Percentiles rank a stretch among this genome's conserved stretches.
phyloP scores from a whole-genome alignment of 345 rosid genomes.

The Citrus cavaleriei region DNA sequence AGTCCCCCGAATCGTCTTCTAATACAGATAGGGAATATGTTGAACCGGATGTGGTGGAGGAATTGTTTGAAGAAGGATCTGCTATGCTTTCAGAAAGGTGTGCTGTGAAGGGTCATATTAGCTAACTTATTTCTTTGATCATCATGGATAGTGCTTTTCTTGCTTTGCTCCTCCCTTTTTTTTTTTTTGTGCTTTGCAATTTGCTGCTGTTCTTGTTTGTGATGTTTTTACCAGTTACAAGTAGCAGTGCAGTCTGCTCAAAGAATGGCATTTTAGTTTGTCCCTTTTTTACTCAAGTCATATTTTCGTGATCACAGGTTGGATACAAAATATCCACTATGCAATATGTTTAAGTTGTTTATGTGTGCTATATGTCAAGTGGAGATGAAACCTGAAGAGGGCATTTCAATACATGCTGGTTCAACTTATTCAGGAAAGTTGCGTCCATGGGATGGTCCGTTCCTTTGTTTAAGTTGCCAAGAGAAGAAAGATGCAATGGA shows the following conservation, averaged over 20 bases:
- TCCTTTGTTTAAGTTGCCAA: constrained; percentile 95
- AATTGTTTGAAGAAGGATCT: constrained; percentile 91
- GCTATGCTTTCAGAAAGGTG: constrained; percentile 99
- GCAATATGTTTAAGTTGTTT: constrained; percentile 97
- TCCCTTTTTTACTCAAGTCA: constrained; percentile 8
- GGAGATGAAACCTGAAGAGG: constrained; percentile 97
- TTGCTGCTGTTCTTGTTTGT: background rate
- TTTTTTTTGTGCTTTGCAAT: background rate
- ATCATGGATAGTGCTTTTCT: background rate
- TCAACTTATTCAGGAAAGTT: constrained; percentile 52
- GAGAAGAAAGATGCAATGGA: constrained; percentile 98
- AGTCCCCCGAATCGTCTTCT: constrained; percentile 69
- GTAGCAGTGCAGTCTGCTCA: background rate
- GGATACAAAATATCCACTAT: constrained; percentile 86
- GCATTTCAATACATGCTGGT: constrained; percentile 84
- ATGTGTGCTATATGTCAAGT: constrained; percentile 98
- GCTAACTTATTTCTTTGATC: background rate
- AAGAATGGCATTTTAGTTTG: background rate
- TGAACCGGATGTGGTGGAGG: constrained; percentile 87
- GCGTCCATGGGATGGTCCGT: constrained; percentile 99
- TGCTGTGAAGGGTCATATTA: constrained; percentile 21
- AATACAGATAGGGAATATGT: constrained; percentile 55
- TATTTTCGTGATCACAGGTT: constrained; percentile 54
- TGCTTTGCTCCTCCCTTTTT: background rate
- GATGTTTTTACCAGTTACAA: background rate